A percentile compares a stretch with the other conserved stretches of the same genome.
phyloP scores from a whole-genome alignment of 805 yeast species.

The Candida hungchunana region DNA sequence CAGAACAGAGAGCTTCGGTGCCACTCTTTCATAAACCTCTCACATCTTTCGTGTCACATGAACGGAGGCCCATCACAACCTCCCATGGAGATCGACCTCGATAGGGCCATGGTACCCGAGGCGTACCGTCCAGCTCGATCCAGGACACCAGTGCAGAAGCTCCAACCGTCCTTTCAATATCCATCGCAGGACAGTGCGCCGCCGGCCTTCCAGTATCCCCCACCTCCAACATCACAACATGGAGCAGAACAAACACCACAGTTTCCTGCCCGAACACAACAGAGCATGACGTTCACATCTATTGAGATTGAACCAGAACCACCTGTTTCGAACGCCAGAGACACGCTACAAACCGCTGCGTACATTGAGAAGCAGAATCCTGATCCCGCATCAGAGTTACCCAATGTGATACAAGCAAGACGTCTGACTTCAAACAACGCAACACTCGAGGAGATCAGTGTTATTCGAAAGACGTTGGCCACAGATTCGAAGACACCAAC shows the following conservation, averaged over 20 bases:
- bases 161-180: neutral
- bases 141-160: slow-evolving; percentile 1
- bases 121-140: slow-evolving; percentile 2
- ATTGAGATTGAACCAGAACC: slow-evolving; percentile 2
- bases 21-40: too few species aligned
- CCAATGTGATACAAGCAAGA: slow-evolving; percentile 1
- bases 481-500: slow-evolving; percentile 68
- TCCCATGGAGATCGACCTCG: slow-evolving; percentile 21
- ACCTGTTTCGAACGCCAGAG: too few species aligned
- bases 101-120: slow-evolving; percentile 17
- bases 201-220: slow-evolving; percentile 1
- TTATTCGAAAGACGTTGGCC: slow-evolving; percentile 35
- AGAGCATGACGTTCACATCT: slow-evolving; percentile 1
- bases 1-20: too few species aligned
- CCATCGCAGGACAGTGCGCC: neutral
- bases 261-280: neutral
- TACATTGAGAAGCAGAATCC: too few species aligned
- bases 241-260: too few species aligned
- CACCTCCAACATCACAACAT: too few species aligned
- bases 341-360: too few species aligned
- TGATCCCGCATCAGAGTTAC: neutral
- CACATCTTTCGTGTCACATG: too few species aligned
- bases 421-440: slow-evolving; percentile 19
- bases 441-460: slow-evolving; percentile 21
- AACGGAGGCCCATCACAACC: neutral